Evolutionary conservation across 2,329 filamentous ascomycete species (phyloP).

Genomic region (Exophiala spinifera): DNA sequence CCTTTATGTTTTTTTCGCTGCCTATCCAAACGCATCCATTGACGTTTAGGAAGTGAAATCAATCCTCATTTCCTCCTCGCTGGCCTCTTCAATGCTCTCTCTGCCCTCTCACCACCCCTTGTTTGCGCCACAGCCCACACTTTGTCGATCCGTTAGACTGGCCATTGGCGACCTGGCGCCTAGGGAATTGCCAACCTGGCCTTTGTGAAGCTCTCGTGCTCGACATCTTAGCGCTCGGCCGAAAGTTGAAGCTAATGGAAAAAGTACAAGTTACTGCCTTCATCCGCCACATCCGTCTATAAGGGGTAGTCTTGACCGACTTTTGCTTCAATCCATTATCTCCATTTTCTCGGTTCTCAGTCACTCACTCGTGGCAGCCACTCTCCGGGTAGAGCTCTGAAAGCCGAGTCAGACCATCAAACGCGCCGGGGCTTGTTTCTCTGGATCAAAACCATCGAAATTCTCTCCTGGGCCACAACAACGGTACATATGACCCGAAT

Average conservation of each 20-base stretch:
- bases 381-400: background rate
- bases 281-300: conserved; percentile 1
- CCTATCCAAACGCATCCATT: background rate
- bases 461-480: background rate
- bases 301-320: background rate
- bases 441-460: background rate
- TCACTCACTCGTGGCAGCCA: background rate
- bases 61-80: background rate
- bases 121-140: too few species aligned
- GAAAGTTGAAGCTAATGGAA: background rate
- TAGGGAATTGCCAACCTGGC: background rate
- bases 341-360: background rate
- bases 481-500: conserved; percentile 26
- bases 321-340: background rate
- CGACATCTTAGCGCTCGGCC: background rate
- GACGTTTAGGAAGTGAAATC: background rate
- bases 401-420: background rate
- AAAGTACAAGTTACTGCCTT: conserved; percentile 1
- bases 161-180: background rate
- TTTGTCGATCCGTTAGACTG: background rate
- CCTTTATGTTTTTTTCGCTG: conserved; percentile 1
- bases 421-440: background rate
- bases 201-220: background rate
- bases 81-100: background rate
- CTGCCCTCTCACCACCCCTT: background rate